Evolutionary conservation across 2,329 filamentous ascomycete species (phyloP).

Genomic region (Amylocarpus encephaloides): DNA sequence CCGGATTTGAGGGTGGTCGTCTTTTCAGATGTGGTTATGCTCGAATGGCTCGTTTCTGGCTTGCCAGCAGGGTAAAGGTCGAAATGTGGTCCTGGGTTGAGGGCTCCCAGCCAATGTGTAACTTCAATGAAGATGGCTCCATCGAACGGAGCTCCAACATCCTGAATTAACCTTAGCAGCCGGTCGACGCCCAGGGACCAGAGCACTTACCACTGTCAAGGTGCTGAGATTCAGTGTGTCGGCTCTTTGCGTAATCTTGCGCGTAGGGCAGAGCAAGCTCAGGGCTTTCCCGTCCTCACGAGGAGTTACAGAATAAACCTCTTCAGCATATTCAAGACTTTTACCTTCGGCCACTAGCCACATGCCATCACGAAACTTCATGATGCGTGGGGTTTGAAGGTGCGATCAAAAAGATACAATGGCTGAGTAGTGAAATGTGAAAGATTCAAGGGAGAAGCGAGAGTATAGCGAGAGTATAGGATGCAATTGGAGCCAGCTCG

Average conservation of each 20-base stretch:
- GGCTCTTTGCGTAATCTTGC: slow-evolving; percentile 46
- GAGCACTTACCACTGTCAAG: slow-evolving; percentile 40
- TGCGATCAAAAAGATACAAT: neutral
- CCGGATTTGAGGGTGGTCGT: slow-evolving; percentile 47
- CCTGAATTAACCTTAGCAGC: slow-evolving; percentile 30
- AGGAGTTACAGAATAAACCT: slow-evolving; percentile 47
- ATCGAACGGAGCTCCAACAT: slow-evolving; percentile 50
- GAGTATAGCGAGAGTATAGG: no score
- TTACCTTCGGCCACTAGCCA: slow-evolving; percentile 58
- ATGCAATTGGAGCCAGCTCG: no score
- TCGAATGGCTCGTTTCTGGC: slow-evolving; percentile 34
- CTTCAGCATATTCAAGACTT: slow-evolving; percentile 59
- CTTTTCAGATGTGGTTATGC: slow-evolving; percentile 36
- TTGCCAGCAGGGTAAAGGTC: slow-evolving; percentile 49
- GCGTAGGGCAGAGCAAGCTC: slow-evolving; percentile 51
- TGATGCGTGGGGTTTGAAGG: slow-evolving; percentile 24
- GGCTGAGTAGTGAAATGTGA: no score
- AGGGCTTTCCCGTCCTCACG: slow-evolving; percentile 41
- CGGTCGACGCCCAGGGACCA: neutral
- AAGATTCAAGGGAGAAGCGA: no score
- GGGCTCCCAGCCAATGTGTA: slow-evolving; percentile 51
- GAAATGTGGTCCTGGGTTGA: slow-evolving; percentile 48
- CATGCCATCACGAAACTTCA: slow-evolving; percentile 62
- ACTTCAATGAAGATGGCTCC: slow-evolving; percentile 54
- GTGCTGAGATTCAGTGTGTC: slow-evolving; percentile 52